Base-by-base conservation (phyloP, 2,329 filamentous ascomycete genomes). In the Penicillium sp. region DNA sequence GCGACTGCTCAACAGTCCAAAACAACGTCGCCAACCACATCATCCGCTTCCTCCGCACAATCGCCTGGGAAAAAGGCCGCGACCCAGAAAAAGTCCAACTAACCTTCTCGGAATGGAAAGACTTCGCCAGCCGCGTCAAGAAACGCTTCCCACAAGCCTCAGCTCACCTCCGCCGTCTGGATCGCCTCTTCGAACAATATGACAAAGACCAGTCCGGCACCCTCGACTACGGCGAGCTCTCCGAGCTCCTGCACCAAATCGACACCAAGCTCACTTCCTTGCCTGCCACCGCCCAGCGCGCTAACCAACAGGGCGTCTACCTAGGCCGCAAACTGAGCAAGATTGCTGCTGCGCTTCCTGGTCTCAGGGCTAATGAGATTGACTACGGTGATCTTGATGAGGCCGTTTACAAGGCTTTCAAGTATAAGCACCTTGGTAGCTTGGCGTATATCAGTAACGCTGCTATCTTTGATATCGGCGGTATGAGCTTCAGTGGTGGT, bases 381-480 rank as follows among this genome's bases (percentile, higher is more conserved):
- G 77, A 85, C 50, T 88, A 96, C 61, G 92, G 91, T 16, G 92
- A 97, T 65, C 72, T 97, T 5, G 95, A 99, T 64, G 88, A 92
- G 38, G 87, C 90, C 1, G 84, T 93, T 11, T 97, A 95, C 77
- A 92, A 88, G 70, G 88, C 93, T 0, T 99, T 99, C 65, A 87
- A 95, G 69, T 99, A 99, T 71, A 85, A 79, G 63, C 92, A 99
- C 66, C 79, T 99, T 18, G 93, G 95, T 18, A 93, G 84, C 59
- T 73, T 99, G 61, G 93, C 95, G 5, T 99, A 99, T 64, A 84
- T 99, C 58, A 95, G 95, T 37, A 99, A 99, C 69, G 91, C 90
- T 7, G 93, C 93, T 4, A 85, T 99, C 34, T 99, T 99, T 63
- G 93, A 99, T 67, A 82, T 93, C 46, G 81, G 85, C 36, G 91